These are phyloP conservation scores for Lasiosphaeriaceae sp. DNA, from an alignment of 495 filamentous ascomycete genomes.

Conservation along the genomic window DNA sequence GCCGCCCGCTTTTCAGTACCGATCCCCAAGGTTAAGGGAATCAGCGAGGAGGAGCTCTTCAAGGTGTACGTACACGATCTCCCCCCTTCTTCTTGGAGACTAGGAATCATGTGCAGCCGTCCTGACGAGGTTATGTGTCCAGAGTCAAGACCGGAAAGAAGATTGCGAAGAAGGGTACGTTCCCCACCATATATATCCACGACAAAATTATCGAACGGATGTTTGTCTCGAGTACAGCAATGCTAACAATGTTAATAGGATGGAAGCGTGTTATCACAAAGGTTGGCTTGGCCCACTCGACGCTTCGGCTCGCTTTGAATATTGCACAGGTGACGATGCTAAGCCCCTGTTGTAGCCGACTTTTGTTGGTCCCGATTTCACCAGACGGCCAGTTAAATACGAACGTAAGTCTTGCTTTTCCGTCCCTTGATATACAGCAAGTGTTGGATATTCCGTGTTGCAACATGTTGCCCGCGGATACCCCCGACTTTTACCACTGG, in stretches of 20 bases:
- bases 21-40: slow-evolving; percentile 89
- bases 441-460: no score
- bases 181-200: no score
- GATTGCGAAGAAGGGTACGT: slow-evolving; percentile 52
- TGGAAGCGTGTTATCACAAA: slow-evolving; percentile 95
- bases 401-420: slow-evolving; percentile 44
- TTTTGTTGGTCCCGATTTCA: slow-evolving; percentile 84
- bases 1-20: slow-evolving; percentile 95
- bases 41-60: slow-evolving; percentile 97
- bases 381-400: slow-evolving; percentile 85
- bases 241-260: slow-evolving; percentile 9
- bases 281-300: slow-evolving; percentile 13
- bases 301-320: not conserved
- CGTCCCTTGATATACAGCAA: slow-evolving; percentile 7
- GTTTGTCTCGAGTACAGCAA: not conserved
- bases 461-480: no score
- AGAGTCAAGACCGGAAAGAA: slow-evolving; percentile 78
- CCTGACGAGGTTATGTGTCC: slow-evolving; percentile 11
- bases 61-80: slow-evolving; percentile 53
- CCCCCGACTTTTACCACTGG: no score
- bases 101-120: not conserved
- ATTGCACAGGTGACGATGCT: slow-evolving; percentile 2
- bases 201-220: not conserved
- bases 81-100: not conserved
- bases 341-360: slow-evolving; percentile 29